Percentiles rank a stretch among this genome's conserved stretches.
These are phyloP conservation scores for Rhizophora apiculata DNA, from an alignment of 345 rosid genomes.

Conservation along the genomic window DNA sequence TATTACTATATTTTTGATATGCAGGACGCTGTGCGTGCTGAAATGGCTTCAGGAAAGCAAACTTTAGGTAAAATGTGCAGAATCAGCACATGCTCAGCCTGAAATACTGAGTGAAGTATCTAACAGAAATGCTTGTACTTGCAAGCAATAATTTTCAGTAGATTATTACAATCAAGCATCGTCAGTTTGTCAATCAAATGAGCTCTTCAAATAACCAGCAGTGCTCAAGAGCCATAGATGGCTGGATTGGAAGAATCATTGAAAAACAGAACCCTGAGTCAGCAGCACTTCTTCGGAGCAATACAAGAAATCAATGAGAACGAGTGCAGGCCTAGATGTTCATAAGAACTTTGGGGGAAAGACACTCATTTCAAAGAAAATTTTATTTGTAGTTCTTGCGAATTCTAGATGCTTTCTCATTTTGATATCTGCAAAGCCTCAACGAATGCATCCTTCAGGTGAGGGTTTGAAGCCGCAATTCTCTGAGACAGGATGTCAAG, in stretches of 20 bases:
- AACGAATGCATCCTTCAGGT: slow-evolving; percentile 64
- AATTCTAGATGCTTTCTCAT: slow-evolving; percentile 19
- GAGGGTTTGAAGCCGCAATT: slow-evolving; percentile 83
- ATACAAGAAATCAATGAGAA: background rate
- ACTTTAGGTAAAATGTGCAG: no score
- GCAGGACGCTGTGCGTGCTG: no score
- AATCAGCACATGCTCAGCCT: no score
- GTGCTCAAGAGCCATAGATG: background rate
- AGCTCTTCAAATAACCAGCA: slow-evolving; percentile 6
- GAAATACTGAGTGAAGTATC: background rate
- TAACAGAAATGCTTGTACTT: background rate
- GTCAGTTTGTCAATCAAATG: background rate
- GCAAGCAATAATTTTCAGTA: background rate
- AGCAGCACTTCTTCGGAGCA: background rate
- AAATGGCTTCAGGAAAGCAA: no score
- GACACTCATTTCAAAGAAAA: background rate
- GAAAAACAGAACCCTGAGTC: background rate
- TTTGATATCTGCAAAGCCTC: slow-evolving; percentile 52
- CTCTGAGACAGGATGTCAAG: slow-evolving; percentile 76
- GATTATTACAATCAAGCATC: no score
- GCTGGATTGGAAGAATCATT: slow-evolving; percentile 7
- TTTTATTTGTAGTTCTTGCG: background rate
- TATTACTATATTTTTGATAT: no score
- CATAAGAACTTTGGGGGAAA: background rate
- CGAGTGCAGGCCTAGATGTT: background rate